Percentiles rank a stretch among this genome's conserved stretches.
Conservation (phyloP, 2,329 filamentous ascomycete species). For the Ceratocystis smalleyi region DNA sequence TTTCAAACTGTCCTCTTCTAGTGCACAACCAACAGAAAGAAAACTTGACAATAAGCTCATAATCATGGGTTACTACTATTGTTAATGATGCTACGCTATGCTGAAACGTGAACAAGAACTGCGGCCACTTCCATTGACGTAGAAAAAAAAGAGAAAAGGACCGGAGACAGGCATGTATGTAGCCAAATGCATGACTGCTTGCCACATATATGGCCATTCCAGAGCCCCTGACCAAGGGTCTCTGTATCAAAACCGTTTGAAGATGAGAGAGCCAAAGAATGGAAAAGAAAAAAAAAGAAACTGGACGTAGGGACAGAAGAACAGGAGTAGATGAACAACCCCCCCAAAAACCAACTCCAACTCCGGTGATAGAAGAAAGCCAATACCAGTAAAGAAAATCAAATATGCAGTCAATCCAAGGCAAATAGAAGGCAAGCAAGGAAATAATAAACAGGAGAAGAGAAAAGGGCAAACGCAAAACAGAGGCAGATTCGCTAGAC, state of each 20-base stretch:
- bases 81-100: conserved; percentile 2
- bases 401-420: conserved; percentile 15
- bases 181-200: background rate
- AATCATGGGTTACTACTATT: background rate
- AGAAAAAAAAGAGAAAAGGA: background rate
- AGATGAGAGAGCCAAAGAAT: background rate
- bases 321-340: conserved; percentile 10
- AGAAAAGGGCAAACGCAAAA: conserved; percentile 16
- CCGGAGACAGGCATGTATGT: background rate
- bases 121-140: background rate
- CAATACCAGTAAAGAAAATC: conserved; percentile 17
- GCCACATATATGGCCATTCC: background rate
- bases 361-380: conserved; percentile 14
- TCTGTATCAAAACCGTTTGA: background rate
- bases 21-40: background rate
- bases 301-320: conserved; percentile 7
- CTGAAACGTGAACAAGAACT: conserved; percentile 3
- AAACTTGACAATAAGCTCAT: background rate
- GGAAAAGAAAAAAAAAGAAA: background rate
- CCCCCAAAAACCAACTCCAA: conserved; percentile 17
- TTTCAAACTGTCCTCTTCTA: background rate
- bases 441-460: background rate
- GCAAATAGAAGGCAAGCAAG: conserved; percentile 3
- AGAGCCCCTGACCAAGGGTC: background rate
- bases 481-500: conserved; percentile 13